Percentiles rank a stretch among this genome's conserved stretches.
Evolutionary conservation across 2,329 filamentous ascomycete genomes (phyloP).

Genomic region (Sclerotinia subarctica): DNA sequence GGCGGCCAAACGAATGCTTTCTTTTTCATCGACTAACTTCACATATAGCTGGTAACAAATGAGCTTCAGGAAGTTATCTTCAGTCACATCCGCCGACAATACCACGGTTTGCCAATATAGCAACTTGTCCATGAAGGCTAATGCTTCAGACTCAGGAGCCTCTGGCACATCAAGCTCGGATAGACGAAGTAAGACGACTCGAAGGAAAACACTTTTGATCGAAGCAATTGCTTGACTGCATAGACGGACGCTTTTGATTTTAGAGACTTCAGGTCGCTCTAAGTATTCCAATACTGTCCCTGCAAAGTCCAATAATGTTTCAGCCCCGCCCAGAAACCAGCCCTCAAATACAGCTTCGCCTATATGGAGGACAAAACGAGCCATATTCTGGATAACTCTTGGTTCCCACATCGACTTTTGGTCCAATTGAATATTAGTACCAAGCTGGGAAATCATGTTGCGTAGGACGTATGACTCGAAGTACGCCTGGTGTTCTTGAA

Average conservation of each 20-base stretch:
- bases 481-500: slow-evolving; percentile 90
- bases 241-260: slow-evolving; percentile 82
- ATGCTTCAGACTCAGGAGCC: slow-evolving; percentile 57
- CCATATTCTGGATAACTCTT: slow-evolving; percentile 80
- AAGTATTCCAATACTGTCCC: slow-evolving; percentile 85
- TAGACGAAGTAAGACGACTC: slow-evolving; percentile 73
- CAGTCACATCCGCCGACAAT: slow-evolving; percentile 70
- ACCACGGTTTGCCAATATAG: slow-evolving; percentile 96
- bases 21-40: slow-evolving; percentile 71
- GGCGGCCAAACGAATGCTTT: slow-evolving; percentile 68
- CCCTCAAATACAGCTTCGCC: slow-evolving; percentile 91
- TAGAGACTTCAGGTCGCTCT: slow-evolving; percentile 76
- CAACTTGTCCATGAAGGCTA: slow-evolving; percentile 76
- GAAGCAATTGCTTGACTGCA: slow-evolving; percentile 78
- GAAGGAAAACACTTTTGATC: slow-evolving; percentile 74
- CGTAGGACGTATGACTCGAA: slow-evolving; percentile 88
- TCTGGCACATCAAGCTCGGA: slow-evolving; percentile 75
- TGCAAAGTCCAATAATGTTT: slow-evolving; percentile 78
- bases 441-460: slow-evolving; percentile 68
- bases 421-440: slow-evolving; percentile 66
- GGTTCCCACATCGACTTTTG: slow-evolving; percentile 75
- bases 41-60: slow-evolving; percentile 92
- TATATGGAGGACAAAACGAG: slow-evolving; percentile 75
- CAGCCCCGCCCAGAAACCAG: slow-evolving; percentile 89
- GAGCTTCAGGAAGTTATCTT: slow-evolving; percentile 78